Percentiles rank a stretch among this genome's conserved stretches.
These are phyloP conservation scores for Fusarium haematococcum DNA, from an alignment of 2,329 filamentous ascomycete species.

Conservation along the genomic window DNA sequence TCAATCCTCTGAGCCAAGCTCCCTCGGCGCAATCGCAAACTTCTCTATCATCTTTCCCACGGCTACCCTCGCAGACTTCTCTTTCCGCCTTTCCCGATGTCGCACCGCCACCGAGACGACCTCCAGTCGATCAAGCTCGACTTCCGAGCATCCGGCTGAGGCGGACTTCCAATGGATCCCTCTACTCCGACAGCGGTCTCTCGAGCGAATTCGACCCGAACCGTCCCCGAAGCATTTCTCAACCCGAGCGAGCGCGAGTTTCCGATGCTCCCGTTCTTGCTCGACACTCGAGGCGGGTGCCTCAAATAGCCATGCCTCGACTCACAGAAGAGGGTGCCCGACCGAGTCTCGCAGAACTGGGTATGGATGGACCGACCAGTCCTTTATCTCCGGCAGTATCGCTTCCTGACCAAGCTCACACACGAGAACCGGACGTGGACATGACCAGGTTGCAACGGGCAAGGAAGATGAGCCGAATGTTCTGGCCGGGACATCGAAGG, in stretches of 20 bases:
- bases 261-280: conserved; percentile 34
- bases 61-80: conserved; percentile 24
- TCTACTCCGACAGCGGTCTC: conserved; percentile 29
- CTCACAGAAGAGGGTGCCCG: conserved; percentile 54
- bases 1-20: conserved; percentile 36
- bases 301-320: conserved; percentile 52
- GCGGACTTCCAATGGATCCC: conserved; percentile 39
- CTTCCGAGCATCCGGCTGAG: conserved; percentile 44
- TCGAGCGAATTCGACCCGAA: conserved; percentile 23
- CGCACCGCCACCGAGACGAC: conserved; percentile 25
- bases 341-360: conserved; percentile 52
- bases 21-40: conserved; percentile 41
- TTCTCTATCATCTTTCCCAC: conserved; percentile 26
- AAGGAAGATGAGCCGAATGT: conserved; percentile 42
- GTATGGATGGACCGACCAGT: conserved; percentile 24
- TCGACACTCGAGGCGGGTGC: conserved; percentile 47
- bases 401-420: conserved; percentile 37
- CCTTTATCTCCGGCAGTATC: conserved; percentile 45
- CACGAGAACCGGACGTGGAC: background rate
- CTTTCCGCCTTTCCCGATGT: conserved; percentile 29
- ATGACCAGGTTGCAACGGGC: conserved; percentile 25
- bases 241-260: conserved; percentile 45
- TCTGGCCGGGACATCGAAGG: conserved; percentile 43
- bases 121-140: conserved; percentile 30
- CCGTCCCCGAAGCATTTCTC: conserved; percentile 52